phyloP scores from a whole-genome alignment of 1,139 yeast species.

The Hyphopichia buzzinii region DNA sequence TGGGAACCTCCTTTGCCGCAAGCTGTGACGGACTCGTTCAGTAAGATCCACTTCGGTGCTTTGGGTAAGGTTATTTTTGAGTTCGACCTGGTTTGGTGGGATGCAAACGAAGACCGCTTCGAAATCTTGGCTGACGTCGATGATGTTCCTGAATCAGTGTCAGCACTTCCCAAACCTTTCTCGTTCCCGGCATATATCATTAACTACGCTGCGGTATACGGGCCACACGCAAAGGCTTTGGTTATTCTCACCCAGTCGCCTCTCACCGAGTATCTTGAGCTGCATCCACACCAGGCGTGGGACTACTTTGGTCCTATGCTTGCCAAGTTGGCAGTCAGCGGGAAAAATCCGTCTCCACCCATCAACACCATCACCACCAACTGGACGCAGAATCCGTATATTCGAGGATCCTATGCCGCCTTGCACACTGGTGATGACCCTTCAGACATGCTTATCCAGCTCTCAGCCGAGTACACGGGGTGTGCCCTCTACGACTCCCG shows the following conservation, averaged over 20 bases:
- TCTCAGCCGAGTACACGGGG: constrained; percentile 51
- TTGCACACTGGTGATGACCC: constrained; percentile 69
- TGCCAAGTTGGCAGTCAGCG: constrained; percentile 17
- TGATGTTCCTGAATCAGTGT: constrained; percentile 6
- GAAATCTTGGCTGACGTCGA: constrained; percentile 34
- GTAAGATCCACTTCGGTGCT: constrained; percentile 61
- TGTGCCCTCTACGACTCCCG: constrained; percentile 40
- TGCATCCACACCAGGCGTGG: constrained; percentile 40
- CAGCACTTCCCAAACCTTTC: constrained; percentile 23
- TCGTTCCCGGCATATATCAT: constrained; percentile 29
- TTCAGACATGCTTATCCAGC: constrained; percentile 50
- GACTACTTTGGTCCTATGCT: constrained; percentile 37
- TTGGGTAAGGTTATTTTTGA: constrained; percentile 78
- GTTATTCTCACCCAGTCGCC: constrained; percentile 69
- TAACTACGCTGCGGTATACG: constrained; percentile 28
- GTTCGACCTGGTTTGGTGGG: constrained; percentile 71
- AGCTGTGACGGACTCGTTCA: constrained; percentile 42
- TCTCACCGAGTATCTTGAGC: constrained; percentile 51
- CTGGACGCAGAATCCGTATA: constrained; percentile 72
- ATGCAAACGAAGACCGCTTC: constrained; percentile 49
- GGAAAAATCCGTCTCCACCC: constrained; percentile 40
- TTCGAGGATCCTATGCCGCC: constrained; percentile 76
- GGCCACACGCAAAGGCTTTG: constrained; percentile 33
- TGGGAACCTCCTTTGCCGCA: constrained; percentile 63
- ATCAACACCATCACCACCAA: constrained; percentile 51